These are phyloP conservation scores for Russula ochroleuca DNA, from an alignment of 768 basidiomycete genomes.

Conservation along the genomic window DNA sequence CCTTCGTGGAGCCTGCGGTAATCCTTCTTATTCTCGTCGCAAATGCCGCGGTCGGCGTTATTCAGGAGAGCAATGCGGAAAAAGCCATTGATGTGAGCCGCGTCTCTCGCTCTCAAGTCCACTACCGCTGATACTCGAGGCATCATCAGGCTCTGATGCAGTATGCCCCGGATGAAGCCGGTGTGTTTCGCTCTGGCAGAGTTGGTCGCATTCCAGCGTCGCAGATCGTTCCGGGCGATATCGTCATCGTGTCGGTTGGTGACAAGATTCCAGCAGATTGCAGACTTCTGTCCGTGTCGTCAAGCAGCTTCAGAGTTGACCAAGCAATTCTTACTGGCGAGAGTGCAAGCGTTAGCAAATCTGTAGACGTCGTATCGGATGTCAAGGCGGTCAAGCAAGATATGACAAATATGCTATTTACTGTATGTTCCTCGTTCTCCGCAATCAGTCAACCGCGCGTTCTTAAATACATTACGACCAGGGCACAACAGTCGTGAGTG, in stretches of 20 bases:
- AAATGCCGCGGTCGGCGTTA: slow-evolving; percentile 95
- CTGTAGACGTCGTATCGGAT: slow-evolving; percentile 62
- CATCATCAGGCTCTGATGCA: slow-evolving; percentile 79
- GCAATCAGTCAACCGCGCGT: background rate
- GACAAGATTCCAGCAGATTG: slow-evolving; percentile 96
- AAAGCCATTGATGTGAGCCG: slow-evolving; percentile 88
- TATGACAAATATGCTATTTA: slow-evolving; percentile 95
- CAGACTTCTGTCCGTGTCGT: slow-evolving; percentile 81
- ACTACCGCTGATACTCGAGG: background rate
- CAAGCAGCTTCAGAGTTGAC: slow-evolving; percentile 91
- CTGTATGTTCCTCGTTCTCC: slow-evolving; percentile 45
- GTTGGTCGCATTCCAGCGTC: slow-evolving; percentile 74
- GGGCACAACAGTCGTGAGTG: slow-evolving; percentile 97
- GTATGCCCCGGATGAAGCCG: slow-evolving; percentile 96
- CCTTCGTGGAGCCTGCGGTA: slow-evolving; percentile 93
- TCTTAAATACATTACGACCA: slow-evolving; percentile 32
- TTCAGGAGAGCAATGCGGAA: slow-evolving; percentile 96
- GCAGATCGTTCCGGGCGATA: slow-evolving; percentile 91
- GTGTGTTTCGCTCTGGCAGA: slow-evolving; percentile 72
- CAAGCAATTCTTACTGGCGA: slow-evolving; percentile 98
- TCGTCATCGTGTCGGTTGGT: slow-evolving; percentile 86
- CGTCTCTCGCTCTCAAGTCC: background rate
- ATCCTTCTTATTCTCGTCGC: slow-evolving; percentile 94
- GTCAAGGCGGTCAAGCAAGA: slow-evolving; percentile 90
- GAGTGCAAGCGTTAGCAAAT: slow-evolving; percentile 84